These are phyloP conservation scores for Tuber magnatum DNA, from an alignment of 495 filamentous ascomycete species.

Conservation along the genomic window DNA sequence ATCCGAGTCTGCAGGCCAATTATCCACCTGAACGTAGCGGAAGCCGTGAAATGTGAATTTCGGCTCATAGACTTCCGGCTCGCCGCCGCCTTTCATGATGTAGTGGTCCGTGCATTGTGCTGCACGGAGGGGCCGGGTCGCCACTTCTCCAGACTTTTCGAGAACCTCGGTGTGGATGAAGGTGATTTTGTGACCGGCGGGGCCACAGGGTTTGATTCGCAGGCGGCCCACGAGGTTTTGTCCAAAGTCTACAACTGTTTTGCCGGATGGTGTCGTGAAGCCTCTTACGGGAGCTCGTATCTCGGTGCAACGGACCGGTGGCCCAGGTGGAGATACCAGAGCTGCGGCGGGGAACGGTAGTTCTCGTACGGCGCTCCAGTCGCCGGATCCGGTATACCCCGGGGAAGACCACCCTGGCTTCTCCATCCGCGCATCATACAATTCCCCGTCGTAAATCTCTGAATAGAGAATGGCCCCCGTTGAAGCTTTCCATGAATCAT, in stretches of 20 bases:
- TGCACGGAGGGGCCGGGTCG: slow-evolving; percentile 47
- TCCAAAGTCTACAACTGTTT: slow-evolving; percentile 51
- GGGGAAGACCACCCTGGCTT: slow-evolving; percentile 24
- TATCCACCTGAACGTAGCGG: slow-evolving; percentile 49
- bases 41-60: slow-evolving; percentile 54
- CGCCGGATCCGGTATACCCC: slow-evolving; percentile 32
- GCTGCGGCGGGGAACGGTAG: background rate
- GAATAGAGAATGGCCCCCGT: slow-evolving; percentile 45
- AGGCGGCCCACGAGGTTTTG: slow-evolving; percentile 53
- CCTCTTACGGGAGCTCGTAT: background rate
- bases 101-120: slow-evolving; percentile 47
- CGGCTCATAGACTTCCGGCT: slow-evolving; percentile 43
- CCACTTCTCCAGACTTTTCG: slow-evolving; percentile 47
- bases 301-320: background rate
- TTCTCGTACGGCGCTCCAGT: background rate
- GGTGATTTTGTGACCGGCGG: slow-evolving; percentile 42
- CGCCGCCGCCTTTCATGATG: slow-evolving; percentile 39
- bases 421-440: slow-evolving; percentile 45
- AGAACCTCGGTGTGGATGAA: slow-evolving; percentile 51
- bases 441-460: slow-evolving; percentile 53
- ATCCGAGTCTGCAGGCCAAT: slow-evolving; percentile 43
- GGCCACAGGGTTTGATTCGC: slow-evolving; percentile 42
- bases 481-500: slow-evolving; percentile 46
- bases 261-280: slow-evolving; percentile 46
- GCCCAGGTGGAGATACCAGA: background rate